Evolutionary conservation across 1,284 basidiomycete genomes (phyloP).

Genomic region (Somion occarium): DNA sequence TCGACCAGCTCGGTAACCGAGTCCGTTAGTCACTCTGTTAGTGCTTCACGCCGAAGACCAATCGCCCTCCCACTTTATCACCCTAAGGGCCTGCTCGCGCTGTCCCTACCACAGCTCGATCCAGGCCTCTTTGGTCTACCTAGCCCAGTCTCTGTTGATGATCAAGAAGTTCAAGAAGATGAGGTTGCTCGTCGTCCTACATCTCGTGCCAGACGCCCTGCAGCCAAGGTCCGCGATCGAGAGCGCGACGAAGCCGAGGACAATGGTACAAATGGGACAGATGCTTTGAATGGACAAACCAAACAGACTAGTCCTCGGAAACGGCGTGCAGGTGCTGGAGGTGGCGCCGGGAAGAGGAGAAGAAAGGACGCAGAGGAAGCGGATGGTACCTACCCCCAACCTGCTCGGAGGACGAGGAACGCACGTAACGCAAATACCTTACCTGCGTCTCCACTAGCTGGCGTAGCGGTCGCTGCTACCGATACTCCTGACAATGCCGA

Average conservation of each 20-base stretch:
- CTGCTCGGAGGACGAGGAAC: constrained; percentile 60
- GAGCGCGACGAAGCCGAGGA: constrained; percentile 28
- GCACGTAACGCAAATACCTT: constrained; percentile 30
- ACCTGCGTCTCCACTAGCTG: constrained; percentile 25
- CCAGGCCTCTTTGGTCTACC: constrained; percentile 46
- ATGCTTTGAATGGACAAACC: constrained; percentile 17
- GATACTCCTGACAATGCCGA: constrained; percentile 15
- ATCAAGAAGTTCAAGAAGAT: constrained; percentile 29
- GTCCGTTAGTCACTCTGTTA: background rate
- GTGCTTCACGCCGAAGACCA: constrained; percentile 27
- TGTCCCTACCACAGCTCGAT: constrained; percentile 63
- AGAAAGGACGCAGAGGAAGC: constrained; percentile 58
- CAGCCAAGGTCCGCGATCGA: constrained; percentile 48
- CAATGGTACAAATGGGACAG: constrained; percentile 11
- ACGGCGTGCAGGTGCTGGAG: constrained; percentile 24
- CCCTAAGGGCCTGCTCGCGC: constrained; percentile 57
- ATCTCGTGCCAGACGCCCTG: constrained; percentile 45
- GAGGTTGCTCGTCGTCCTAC: constrained; percentile 38
- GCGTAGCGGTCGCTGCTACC: constrained; percentile 20
- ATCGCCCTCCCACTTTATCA: constrained; percentile 64
- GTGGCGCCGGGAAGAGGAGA: constrained; percentile 48
- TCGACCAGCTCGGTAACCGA: background rate
- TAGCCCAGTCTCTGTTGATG: constrained; percentile 29
- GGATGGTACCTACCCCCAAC: constrained; percentile 65
- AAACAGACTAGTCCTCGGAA: constrained; percentile 30